Conservation (phyloP, 2,329 filamentous ascomycete genomes). For the Ophiostoma pallidulum region DNA sequence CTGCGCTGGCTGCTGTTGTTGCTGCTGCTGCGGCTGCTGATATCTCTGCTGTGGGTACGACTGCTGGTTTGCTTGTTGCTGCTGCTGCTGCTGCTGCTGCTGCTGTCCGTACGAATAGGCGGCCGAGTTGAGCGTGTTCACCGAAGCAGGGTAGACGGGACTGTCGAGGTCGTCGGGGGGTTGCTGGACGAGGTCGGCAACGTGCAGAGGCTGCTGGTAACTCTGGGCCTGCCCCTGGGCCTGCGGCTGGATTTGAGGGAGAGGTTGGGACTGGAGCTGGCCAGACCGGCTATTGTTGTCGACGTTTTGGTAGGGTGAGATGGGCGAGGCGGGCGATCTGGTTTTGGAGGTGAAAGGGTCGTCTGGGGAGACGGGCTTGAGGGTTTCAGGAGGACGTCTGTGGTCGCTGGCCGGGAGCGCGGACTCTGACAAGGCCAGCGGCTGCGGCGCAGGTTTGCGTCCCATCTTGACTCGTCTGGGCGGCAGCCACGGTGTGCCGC, state of each 20-base stretch:
- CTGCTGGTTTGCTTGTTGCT: conserved; percentile 1
- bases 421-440: conserved; percentile 41
- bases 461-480: conserved; percentile 33
- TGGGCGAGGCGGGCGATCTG: conserved; percentile 32
- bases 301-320: conserved; percentile 26
- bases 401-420: conserved; percentile 27
- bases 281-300: background rate
- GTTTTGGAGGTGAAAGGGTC: conserved; percentile 22
- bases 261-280: conserved; percentile 1
- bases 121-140: conserved; percentile 19
- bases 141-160: conserved; percentile 21
- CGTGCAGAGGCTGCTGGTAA: conserved; percentile 21
- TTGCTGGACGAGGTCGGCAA: conserved; percentile 25
- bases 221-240: conserved; percentile 7
- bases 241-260: background rate
- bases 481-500: conserved; percentile 9
- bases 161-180: conserved; percentile 20
- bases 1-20: conserved; percentile 19
- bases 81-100: conserved; percentile 19
- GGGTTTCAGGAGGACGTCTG: conserved; percentile 26
- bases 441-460: conserved; percentile 50
- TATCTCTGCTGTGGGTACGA: too few species aligned
- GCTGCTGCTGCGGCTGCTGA: conserved; percentile 10
- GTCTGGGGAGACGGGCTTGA: conserved; percentile 25
- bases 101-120: conserved; percentile 15